Conservation (phyloP, 495 filamentous ascomycete species). For the Lentithecium fluviatile region DNA sequence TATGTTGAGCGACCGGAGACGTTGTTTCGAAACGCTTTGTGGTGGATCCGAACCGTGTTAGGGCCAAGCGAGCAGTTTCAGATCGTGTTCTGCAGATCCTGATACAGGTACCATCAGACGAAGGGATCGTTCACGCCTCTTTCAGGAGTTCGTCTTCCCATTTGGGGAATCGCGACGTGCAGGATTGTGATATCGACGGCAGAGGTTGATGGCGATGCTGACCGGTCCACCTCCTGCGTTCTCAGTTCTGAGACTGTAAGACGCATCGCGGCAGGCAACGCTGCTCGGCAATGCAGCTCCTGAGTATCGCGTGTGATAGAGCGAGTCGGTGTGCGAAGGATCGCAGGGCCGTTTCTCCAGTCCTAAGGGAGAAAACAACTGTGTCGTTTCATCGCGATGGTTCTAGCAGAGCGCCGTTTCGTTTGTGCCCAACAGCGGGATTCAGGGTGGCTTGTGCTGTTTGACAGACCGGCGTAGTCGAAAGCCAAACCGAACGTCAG, state of each 20-base stretch:
- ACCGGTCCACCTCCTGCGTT: neutral
- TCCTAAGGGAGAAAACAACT: too few relatives aligned
- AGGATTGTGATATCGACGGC: neutral
- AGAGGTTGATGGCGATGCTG: neutral
- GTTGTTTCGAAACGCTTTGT: constrained; percentile 25
- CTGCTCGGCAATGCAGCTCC: neutral
- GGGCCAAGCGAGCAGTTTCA: constrained; percentile 23
- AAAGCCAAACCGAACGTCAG: constrained; percentile 14
- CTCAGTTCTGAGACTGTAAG: constrained; percentile 3
- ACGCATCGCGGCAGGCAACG: constrained; percentile 15
- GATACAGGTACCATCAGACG: constrained; percentile 29
- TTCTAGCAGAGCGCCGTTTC: too few relatives aligned
- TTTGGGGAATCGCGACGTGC: neutral
- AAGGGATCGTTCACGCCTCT: neutral
- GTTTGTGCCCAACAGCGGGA: too few relatives aligned
- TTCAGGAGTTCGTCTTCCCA: neutral
- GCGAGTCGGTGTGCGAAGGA: too few relatives aligned
- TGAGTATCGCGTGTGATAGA: neutral
- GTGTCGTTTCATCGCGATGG: too few relatives aligned
- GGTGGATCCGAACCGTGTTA: constrained; percentile 17
- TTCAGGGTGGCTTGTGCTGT: neutral
- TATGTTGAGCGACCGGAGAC: neutral
- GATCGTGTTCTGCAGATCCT: constrained; percentile 13
- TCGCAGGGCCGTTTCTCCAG: too few relatives aligned
- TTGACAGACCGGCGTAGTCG: neutral